These are phyloP conservation scores for Umbilicus rupestris DNA, from an alignment of 164 flowering plant species.

Conservation along the genomic window DNA sequence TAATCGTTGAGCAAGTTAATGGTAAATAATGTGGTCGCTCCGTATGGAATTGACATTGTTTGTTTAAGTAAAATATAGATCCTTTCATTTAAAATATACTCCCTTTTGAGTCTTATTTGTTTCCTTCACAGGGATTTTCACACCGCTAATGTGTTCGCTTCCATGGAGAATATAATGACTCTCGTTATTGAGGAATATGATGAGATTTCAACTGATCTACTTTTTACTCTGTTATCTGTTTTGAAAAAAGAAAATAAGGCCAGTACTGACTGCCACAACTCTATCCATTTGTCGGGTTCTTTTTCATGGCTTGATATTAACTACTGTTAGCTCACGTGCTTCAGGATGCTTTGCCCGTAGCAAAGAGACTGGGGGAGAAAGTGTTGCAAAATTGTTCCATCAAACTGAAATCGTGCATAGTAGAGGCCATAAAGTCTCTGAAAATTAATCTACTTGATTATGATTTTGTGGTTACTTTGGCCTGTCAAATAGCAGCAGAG, in stretches of 20 bases:
- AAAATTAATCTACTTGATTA: constrained; percentile 14
- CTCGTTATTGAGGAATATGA: constrained; percentile 55
- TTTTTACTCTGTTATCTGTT: constrained; percentile 32
- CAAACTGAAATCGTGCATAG: constrained; percentile 58
- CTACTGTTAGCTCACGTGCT: constrained; percentile 1
- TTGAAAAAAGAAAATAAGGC: constrained; percentile 61
- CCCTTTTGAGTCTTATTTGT: not conserved
- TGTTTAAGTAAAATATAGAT: no score
- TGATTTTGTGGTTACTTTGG: constrained; percentile 1
- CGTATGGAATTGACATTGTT: no score
- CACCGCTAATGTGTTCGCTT: constrained; percentile 30
- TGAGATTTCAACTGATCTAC: constrained; percentile 37
- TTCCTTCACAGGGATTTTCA: constrained; percentile 30
- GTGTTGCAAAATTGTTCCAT: constrained; percentile 47
- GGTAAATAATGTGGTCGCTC: no score
- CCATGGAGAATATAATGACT: constrained; percentile 56
- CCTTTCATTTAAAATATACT: no score
- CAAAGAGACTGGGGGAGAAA: constrained; percentile 59
- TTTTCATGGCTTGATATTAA: not conserved
- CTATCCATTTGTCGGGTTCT: not conserved
- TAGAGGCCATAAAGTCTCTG: constrained; percentile 36
- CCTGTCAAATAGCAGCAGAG: not conserved
- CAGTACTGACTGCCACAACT: not conserved
- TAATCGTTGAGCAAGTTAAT: no score
- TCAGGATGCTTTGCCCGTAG: constrained; percentile 55